Percentiles rank a stretch among this genome's conserved stretches.
Conservation (phyloP, 2,329 filamentous ascomycete genomes). For the Penicillium sp. region DNA sequence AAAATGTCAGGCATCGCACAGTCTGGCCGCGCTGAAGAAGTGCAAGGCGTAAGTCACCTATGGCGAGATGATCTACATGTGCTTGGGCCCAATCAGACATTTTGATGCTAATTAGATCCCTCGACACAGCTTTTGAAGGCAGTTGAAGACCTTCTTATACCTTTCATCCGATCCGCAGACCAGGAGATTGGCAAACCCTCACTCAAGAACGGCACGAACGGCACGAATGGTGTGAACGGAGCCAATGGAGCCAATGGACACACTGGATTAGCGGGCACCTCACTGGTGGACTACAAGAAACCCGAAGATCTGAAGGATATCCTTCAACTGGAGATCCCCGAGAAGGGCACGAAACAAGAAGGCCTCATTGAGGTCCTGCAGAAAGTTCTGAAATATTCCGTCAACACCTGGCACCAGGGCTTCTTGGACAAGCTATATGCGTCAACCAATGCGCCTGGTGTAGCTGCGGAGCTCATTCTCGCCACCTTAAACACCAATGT, state of each 20-base stretch:
- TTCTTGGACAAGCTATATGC: constrained; percentile 95
- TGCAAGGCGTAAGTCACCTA: constrained; percentile 40
- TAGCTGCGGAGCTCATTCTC: constrained; percentile 81
- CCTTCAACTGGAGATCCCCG: constrained; percentile 54
- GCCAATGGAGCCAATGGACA: constrained; percentile 45
- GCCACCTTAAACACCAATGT: constrained; percentile 89
- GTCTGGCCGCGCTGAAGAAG: constrained; percentile 41
- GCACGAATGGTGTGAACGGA: background rate
- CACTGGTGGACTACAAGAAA: constrained; percentile 64
- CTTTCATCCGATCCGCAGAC: constrained; percentile 48
- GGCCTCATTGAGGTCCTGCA: constrained; percentile 72
- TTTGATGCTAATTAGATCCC: background rate
- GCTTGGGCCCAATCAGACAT: background rate
- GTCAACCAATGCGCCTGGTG: constrained; percentile 83
- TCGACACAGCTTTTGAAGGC: constrained; percentile 37
- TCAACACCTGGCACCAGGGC: constrained; percentile 98
- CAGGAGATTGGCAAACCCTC: constrained; percentile 21
- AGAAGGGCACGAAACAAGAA: constrained; percentile 62
- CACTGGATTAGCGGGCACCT: constrained; percentile 58
- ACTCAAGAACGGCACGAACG: constrained; percentile 10
- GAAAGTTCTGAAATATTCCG: constrained; percentile 76
- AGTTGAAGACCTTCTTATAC: constrained; percentile 46
- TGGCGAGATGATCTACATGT: constrained; percentile 1
- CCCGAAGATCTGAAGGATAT: constrained; percentile 62
- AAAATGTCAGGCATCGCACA: constrained; percentile 27